Evolutionary conservation across 23 red algal genomes (phyloP), one percentile per base, ranked within the genome.

Genomic region (Porphyridium purpureum): DNA sequence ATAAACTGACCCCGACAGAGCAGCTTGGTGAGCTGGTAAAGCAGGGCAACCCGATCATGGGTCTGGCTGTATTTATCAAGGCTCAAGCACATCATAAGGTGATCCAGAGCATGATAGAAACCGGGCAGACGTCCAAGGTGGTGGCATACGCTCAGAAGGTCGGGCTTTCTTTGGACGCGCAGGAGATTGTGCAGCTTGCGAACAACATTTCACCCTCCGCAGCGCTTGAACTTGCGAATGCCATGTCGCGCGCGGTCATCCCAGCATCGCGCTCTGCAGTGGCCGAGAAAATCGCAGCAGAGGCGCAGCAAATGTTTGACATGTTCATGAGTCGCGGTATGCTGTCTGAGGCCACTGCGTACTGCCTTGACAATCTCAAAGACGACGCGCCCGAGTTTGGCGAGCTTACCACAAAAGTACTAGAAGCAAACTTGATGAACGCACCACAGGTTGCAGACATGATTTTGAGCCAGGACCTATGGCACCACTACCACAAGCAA

Each of bases 381-480:
- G 49, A 59, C 5, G 90, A 98, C 57, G 66, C 66, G 5, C 56
- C 71, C 8, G 79, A 86, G 47, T 58, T 80, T 48, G 71, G 72
- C 27, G 66, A 78, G 24, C 34, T 98, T 25, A 78, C 85, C 48
- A 98, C 90, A 9, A 85, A 75, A 59, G 67, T 98, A 24, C 52
- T 98, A 23, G 82, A 86, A 51, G 62, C 75, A 4, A 82, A 78
- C 56, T 40, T 98, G 38, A 42, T 50, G 11, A 80, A 73, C 33
- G 64, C 73, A 35, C 90, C 90, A 41, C 79, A 76, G 24, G 69
- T 98, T 3, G 90, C 90, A 4, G 90, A 98, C 69, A 80, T 66
- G 17, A 98, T 98, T 27, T 49, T 98, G 27, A 72, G 75, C 5
- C 90, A 98, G 52, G 78, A 98, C 33, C 80, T 98, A 38, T 98